Evolutionary conservation across 208 protist species (phyloP).

Genomic region (Acanthamoeba lenticulata): DNA sequence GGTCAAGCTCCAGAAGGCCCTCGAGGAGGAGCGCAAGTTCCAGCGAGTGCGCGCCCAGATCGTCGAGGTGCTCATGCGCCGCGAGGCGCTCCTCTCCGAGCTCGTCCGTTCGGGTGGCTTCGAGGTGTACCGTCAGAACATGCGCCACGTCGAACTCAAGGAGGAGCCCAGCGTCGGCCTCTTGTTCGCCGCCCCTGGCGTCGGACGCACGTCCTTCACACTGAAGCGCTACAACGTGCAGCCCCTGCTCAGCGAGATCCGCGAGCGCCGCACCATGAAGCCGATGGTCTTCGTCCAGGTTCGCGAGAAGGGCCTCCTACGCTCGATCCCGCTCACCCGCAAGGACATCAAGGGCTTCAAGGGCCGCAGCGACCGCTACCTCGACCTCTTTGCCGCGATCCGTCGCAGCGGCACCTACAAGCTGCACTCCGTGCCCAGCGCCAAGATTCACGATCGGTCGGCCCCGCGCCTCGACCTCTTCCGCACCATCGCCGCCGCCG

Average conservation of each 20-base stretch:
- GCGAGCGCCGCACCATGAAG: background rate
- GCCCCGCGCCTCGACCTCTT: conserved; percentile 28
- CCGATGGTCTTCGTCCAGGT: background rate
- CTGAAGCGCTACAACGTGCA: conserved; percentile 27
- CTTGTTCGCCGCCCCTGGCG: background rate
- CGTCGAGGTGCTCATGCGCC: background rate
- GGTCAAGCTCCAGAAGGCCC: conserved; percentile 6
- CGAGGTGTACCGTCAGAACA: background rate
- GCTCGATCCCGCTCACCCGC: background rate
- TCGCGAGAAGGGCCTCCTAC: background rate
- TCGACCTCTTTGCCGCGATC: background rate
- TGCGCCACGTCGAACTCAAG: background rate
- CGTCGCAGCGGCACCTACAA: background rate
- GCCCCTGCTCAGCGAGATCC: conserved; percentile 3
- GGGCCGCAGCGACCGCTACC: background rate
- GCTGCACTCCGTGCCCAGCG: background rate
- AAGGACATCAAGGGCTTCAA: background rate
- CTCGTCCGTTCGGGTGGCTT: background rate
- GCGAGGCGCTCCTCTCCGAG: background rate
- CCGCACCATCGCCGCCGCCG: background rate
- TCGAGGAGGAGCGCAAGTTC: conserved; percentile 1
- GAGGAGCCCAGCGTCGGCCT: background rate
- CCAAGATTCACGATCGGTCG: background rate
- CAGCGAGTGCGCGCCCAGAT: background rate
- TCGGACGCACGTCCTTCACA: background rate